Base-by-base conservation (phyloP, 768 basidiomycete genomes). In the Suillus sp. region DNA sequence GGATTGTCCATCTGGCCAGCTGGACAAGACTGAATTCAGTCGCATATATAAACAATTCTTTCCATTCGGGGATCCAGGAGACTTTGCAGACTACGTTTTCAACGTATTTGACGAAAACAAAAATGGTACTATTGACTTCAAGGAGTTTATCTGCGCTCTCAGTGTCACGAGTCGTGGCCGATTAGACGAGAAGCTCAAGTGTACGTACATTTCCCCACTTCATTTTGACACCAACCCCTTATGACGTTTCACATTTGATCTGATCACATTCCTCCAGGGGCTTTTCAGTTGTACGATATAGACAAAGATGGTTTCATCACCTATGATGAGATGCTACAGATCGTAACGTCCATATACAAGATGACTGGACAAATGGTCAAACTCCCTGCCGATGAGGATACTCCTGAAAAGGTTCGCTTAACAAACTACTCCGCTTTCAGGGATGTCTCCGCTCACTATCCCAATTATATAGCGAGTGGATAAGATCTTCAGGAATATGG, bases 291-390 rank as follows among this genome's bases (percentile, higher is more conserved):
- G 48, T 99, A 99, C 75, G 97, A 99, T 73, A 98, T 99, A 70
- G 94, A 99, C 80, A 94, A 94, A 69, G 97, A 99, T 73, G 97
- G 97, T 10, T 91, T 86, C 69, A 99, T 99, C 80, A 97, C 97
- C 45, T 98, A 98, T 78, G 90, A 95, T 72, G 97, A 99, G 80
- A 99, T 99, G 97, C 88, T 99, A 37, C 89, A 93, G 80, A 99
- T 99, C 74, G 97, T 99, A 10, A 87, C 91, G 70, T 91, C 94
- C 51, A 99, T 99, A 79, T 99, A 99, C 84, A 98, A 96, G 86
- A 99, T 99, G 97, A 99, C 97, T 4, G 97, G 97, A 22, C 89
- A 96, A 77, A 98, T 99, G 96, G 96, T 99, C 67, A 96, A 95
- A 75, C 86, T 99, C 25, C 96, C 97, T n/a, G 82, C 89, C 45